Evolutionary conservation across 176 grass and related monocot species (phyloP).

Genomic region (Bonia amplexicaulis): DNA sequence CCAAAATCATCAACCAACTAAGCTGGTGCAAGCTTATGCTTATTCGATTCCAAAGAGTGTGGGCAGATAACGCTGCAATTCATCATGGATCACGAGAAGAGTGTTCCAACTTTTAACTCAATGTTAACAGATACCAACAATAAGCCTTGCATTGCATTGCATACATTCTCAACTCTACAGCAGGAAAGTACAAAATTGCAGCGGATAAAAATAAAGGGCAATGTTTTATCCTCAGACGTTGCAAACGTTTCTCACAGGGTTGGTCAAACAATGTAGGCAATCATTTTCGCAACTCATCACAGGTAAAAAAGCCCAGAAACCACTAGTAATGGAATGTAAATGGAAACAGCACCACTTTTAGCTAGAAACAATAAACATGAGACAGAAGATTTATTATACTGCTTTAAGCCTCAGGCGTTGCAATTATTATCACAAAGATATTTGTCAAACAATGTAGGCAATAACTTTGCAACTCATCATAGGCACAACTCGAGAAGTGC

Average conservation of each 20-base stretch:
- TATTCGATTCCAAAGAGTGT: background rate
- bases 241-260: background rate
- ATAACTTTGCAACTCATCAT: constrained; percentile 38
- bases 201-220: background rate
- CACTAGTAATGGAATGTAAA: background rate
- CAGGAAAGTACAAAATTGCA: background rate
- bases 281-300: constrained; percentile 26
- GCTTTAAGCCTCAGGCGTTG: constrained; percentile 31
- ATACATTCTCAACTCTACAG: background rate
- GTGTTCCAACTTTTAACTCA: background rate
- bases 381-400: background rate
- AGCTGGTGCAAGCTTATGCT: background rate
- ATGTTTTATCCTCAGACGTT: constrained; percentile 11
- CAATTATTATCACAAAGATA: constrained; percentile 11
- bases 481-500: background rate
- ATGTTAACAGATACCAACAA: background rate
- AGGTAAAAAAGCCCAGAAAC: background rate
- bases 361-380: background rate
- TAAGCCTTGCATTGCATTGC: background rate
- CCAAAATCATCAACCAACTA: background rate
- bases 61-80: background rate
- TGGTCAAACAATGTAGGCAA: constrained; percentile 26
- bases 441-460: constrained; percentile 43
- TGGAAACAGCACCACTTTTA: background rate
- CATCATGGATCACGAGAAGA: background rate